Conservation (phyloP, 352 stramenopile genomes). For the Phytopythium kandeliae region DNA sequence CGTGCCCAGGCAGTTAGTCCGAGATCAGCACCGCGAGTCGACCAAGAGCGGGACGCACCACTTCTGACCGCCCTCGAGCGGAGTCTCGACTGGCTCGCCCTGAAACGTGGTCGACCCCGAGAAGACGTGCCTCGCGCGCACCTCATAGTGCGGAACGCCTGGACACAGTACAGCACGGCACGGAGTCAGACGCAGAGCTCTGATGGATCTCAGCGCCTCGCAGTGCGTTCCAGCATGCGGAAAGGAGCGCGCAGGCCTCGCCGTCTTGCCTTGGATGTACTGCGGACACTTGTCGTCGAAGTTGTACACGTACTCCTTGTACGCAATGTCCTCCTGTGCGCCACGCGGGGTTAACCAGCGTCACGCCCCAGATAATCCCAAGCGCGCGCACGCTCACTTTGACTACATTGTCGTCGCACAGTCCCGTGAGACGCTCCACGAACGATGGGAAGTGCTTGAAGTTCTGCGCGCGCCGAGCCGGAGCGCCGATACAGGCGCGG, state of each 20-base stretch:
- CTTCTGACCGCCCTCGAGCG: conserved; percentile 71
- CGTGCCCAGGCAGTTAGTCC: too few relatives aligned
- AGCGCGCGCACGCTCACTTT: conserved; percentile 29
- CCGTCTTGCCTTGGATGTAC: conserved; percentile 62
- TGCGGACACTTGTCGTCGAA: conserved; percentile 85
- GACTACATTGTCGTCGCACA: conserved; percentile 77
- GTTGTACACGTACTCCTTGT: conserved; percentile 89
- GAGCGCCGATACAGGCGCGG: not conserved
- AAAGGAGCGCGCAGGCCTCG: not conserved
- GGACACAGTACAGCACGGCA: not conserved
- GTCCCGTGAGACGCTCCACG: conserved; percentile 64
- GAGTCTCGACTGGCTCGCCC: conserved; percentile 70
- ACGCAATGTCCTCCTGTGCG: conserved; percentile 72
- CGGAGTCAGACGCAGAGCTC: not conserved
- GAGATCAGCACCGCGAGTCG: too few relatives aligned
- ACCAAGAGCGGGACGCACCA: conserved; percentile 28
- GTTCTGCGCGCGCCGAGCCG: conserved; percentile 29
- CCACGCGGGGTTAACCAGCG: not conserved
- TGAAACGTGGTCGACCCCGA: conserved; percentile 79
- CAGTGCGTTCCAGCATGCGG: too few relatives aligned
- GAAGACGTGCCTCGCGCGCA: conserved; percentile 77
- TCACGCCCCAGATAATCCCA: not conserved
- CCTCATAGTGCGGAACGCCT: conserved; percentile 80
- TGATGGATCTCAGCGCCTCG: not conserved
- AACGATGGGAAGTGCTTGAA: conserved; percentile 81